A percentile compares a stretch with the other conserved stretches of the same genome.
These are phyloP conservation scores for Globisporangium middletonii DNA, from an alignment of 352 stramenopile species.

Conservation along the genomic window DNA sequence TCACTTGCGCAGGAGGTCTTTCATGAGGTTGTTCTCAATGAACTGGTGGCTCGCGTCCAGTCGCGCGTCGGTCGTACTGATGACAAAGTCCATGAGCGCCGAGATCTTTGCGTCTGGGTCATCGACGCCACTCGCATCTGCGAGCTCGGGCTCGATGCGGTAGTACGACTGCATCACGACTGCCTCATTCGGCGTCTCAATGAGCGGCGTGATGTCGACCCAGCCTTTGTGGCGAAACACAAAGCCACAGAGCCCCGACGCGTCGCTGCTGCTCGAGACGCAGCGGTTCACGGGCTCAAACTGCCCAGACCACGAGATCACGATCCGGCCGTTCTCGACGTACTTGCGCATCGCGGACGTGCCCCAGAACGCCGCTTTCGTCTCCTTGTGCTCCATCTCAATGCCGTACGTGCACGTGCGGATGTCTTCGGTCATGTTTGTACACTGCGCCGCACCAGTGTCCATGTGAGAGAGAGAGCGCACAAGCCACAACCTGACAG, in stretches of 20 bases:
- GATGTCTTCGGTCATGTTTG: constrained; percentile 16
- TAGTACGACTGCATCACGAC: constrained; percentile 17
- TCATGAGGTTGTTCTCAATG: constrained; percentile 15
- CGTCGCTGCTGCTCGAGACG: not conserved
- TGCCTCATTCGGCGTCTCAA: constrained; percentile 3
- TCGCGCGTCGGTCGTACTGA: constrained; percentile 7
- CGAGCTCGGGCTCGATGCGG: constrained; percentile 10
- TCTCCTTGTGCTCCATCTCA: constrained; percentile 14
- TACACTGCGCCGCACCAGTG: constrained; percentile 1
- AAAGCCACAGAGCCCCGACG: constrained; percentile 1
- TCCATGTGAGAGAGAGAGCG: not conserved
- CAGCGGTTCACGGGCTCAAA: constrained; percentile 5
- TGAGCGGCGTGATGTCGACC: constrained; percentile 10
- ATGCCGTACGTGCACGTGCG: constrained; percentile 11
- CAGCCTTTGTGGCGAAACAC: constrained; percentile 11
- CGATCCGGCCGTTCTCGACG: constrained; percentile 13
- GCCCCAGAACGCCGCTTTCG: constrained; percentile 11
- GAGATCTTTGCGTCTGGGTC: constrained; percentile 11
- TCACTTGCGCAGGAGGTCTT: constrained; percentile 1
- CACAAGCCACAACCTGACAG: not conserved
- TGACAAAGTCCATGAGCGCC: constrained; percentile 15
- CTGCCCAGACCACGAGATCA: constrained; percentile 9
- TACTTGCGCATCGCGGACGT: constrained; percentile 13
- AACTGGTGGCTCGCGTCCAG: constrained; percentile 14
- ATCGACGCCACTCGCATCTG: not conserved